A percentile compares a stretch with the other conserved stretches of the same genome.
phyloP scores from a whole-genome alignment of 208 protist species.

The Trypanosoma platydactyli region DNA sequence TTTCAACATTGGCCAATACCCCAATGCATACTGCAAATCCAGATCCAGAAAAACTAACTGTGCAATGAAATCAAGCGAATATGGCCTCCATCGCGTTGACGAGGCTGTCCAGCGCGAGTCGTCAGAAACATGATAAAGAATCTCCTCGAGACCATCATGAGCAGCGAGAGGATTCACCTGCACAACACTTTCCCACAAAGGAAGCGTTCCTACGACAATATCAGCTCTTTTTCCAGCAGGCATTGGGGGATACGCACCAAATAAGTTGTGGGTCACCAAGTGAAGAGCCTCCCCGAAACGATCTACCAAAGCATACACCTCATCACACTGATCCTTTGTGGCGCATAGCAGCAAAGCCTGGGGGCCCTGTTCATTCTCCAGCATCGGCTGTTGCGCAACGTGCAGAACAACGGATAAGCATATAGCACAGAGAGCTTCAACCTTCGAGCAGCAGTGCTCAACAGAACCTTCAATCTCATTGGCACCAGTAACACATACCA shows the following conservation, averaged over 20 bases:
- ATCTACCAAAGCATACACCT: slow-evolving; percentile 47
- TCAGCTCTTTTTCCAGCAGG: slow-evolving; percentile 58
- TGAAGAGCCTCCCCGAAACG: slow-evolving; percentile 55
- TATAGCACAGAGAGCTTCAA: slow-evolving; percentile 64
- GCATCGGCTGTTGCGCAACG: slow-evolving; percentile 57
- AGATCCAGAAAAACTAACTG: slow-evolving; percentile 68
- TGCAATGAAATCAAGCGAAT: slow-evolving; percentile 46
- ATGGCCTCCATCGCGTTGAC: slow-evolving; percentile 65
- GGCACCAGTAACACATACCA: slow-evolving; percentile 1
- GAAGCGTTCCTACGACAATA: slow-evolving; percentile 71
- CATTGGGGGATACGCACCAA: slow-evolving; percentile 65
- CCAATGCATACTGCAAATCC: slow-evolving; percentile 53
- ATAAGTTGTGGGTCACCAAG: slow-evolving; percentile 82
- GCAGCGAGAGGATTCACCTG: slow-evolving; percentile 14
- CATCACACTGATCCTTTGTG: slow-evolving; percentile 74
- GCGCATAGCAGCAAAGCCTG: slow-evolving; percentile 71
- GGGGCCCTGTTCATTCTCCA: slow-evolving; percentile 59
- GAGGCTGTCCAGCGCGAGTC: slow-evolving; percentile 38
- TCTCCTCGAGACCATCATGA: slow-evolving; percentile 50
- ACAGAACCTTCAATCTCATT: slow-evolving; percentile 7
- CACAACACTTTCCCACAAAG: slow-evolving; percentile 65
- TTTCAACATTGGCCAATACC: slow-evolving; percentile 35
- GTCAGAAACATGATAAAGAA: slow-evolving; percentile 41
- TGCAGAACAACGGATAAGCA: slow-evolving; percentile 59
- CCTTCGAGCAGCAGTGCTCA: slow-evolving; percentile 48